Evolutionary conservation across 306 rosid species (phyloP).

Genomic region (Rosa persica): DNA sequence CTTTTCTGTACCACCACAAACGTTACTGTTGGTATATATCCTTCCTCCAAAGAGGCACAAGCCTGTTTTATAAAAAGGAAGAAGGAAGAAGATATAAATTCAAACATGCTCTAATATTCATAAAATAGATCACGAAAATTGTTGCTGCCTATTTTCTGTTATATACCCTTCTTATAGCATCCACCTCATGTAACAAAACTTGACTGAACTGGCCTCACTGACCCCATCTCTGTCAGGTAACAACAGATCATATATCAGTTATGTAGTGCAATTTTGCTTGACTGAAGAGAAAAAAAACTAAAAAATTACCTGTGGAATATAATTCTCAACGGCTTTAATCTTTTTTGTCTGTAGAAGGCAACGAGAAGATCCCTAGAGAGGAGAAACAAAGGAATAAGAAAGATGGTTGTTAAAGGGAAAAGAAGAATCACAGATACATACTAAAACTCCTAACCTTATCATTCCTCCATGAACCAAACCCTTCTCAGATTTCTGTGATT

Average conservation of each 20-base stretch:
- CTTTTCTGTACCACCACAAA: constrained; percentile 79
- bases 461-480: constrained; percentile 60
- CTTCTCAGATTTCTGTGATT: neutral
- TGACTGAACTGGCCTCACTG: constrained; percentile 74
- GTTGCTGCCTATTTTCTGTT: neutral
- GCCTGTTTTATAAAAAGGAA: constrained; percentile 38
- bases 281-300: neutral
- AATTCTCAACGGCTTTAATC: constrained; percentile 53
- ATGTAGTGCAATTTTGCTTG: neutral
- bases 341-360: constrained; percentile 30
- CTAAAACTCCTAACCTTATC: constrained; percentile 47
- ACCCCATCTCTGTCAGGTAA: constrained; percentile 71
- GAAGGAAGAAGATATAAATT: neutral
- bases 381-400: neutral
- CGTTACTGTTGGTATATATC: constrained; percentile 55
- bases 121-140: neutral
- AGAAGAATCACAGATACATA: neutral
- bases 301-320: constrained; percentile 68
- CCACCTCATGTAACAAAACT: constrained; percentile 73
- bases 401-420: neutral
- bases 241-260: neutral
- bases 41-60: constrained; percentile 46
- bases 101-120: neutral
- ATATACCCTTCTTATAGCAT: constrained; percentile 73
- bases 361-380: constrained; percentile 54